Evolutionary conservation across 1,284 basidiomycete genomes (phyloP), one percentile per base, ranked within the genome.

Genomic region (Ceratobasidium sp.): DNA sequence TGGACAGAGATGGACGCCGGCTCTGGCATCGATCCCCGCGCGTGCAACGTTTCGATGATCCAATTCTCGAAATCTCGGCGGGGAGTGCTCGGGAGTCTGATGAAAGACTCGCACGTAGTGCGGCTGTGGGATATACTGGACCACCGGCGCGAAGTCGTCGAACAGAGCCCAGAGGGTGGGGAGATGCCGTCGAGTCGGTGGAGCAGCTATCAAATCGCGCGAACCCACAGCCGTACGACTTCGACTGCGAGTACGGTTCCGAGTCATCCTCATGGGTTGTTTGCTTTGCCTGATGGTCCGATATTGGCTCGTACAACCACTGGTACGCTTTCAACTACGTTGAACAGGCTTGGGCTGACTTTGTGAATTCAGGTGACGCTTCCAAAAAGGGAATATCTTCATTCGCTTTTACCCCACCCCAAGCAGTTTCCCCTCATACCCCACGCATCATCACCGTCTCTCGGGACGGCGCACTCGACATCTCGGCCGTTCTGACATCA

Each of bases 1-100:
- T 94, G 94, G 81, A 87, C 89, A 1, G 90, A 91, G 76, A 87
- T 85, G 72, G 92, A 94, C 74, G 92, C 90, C 0, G 82, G 85
- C 3, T 89, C 88, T 0, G 91, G 93, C 76, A 89, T 90, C 1
- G 88, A 86, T 31, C 1, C 80, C 82, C 22, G 77, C 83, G 14
- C 84, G 84, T 13, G 77, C 82, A 13, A 83, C 82, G 82, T 83
- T 77, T 81, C 77, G 19, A 82, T 80, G 11, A 83, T 92, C 69
- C 91, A 92, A 76, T 93, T 92, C 71, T 81, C 92, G 88, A 1
- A 84, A 41, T 86, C 86, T n/a, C 84, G 90, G 6, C 83, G 91
- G 62, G 92, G 92, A 1, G 83, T 86, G 37, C 80, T 94, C 5
- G 90, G 90, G 0, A 88, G 89, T 0, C 84, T 94, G 74, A 89